Base-by-base conservation (phyloP, 371 early-diverging fungal species). In the Rhizomucor miehei region DNA sequence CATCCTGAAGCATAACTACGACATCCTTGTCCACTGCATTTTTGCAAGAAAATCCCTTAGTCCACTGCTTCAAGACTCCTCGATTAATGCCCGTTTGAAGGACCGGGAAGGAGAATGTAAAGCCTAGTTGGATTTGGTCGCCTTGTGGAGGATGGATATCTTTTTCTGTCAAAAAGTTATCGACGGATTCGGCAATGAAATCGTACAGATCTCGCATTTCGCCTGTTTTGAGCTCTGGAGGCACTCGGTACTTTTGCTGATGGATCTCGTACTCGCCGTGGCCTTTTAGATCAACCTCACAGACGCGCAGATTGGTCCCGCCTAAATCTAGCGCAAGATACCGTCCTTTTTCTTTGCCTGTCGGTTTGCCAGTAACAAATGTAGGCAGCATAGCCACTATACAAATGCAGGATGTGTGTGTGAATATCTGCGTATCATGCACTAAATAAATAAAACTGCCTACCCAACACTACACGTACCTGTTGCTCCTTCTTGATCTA, bases 101-200 rank as follows among this genome's bases (percentile, higher is more conserved):
- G 45, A 93, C 87, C 20, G 98, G 95, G 73, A 93, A 98, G 13
- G 92, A 91, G 66, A 98, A 98, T 1, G 98, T 98, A 69, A 92
- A 97, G 6, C 98, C 98, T 17, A 91, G 59, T 37, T 75, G 79
- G 36, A 71, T 52, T 6, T 38, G 25, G 9, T 56, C 51, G 10
- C 55, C 36, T 14, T 52, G 19, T 21, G 57, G 54, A 21, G 65
- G 70, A 40, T 81, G 56, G 29, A 29, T 29, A 29, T 29, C 29
- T 29, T 29, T 29, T 51, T 85, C 82, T 37, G 71, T 64, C 23
- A 93, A 63, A 71, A 96, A 97, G 36, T 77, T 77, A 56, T 77
- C 85, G 48, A 94, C 84, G 54, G 89, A 84, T 21, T 91, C 92
- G 44, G 94, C 95, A 57, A 98, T 84, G 69, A 91, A 97, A 62